A percentile compares a stretch with the other conserved stretches of the same genome.
These are phyloP conservation scores for Beauveria australis DNA, from an alignment of 2,329 filamentous ascomycete genomes.

Conservation along the genomic window DNA sequence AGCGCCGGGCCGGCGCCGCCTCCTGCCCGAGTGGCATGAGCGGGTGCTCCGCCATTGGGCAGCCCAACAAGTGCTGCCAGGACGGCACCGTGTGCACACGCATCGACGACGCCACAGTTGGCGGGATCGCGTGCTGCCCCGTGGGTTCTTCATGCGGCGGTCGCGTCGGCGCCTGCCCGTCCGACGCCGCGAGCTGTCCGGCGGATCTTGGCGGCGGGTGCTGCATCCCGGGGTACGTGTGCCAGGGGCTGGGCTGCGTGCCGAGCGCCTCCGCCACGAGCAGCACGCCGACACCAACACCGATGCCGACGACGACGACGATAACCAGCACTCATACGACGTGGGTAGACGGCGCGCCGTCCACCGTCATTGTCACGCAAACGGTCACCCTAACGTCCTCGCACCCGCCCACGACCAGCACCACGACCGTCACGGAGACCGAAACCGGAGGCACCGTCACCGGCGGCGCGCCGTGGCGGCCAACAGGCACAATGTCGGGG, in stretches of 20 bases:
- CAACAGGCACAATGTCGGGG: constrained; percentile 28
- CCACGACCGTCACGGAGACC: constrained; percentile 29
- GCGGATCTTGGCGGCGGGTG: constrained; percentile 63
- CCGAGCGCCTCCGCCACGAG: constrained; percentile 24
- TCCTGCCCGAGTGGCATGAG: constrained; percentile 62
- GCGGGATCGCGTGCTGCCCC: constrained; percentile 69
- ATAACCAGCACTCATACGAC: constrained; percentile 33
- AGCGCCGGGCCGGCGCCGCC: constrained; percentile 39
- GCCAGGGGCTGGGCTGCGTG: constrained; percentile 58
- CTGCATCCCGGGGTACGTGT: constrained; percentile 64
- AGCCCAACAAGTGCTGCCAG: constrained; percentile 65
- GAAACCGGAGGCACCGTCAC: constrained; percentile 24
- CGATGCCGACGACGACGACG: constrained; percentile 18
- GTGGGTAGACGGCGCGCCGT: constrained; percentile 26
- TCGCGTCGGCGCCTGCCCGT: constrained; percentile 51
- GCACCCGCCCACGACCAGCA: constrained; percentile 29
- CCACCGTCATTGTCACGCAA: constrained; percentile 32
- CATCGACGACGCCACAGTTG: constrained; percentile 54
- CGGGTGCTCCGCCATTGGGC: constrained; percentile 55
- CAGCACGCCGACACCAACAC: not conserved
- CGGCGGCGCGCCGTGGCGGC: constrained; percentile 39
- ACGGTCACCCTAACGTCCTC: constrained; percentile 28
- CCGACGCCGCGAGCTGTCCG: constrained; percentile 57
- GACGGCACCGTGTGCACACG: constrained; percentile 57
- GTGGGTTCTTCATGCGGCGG: constrained; percentile 55